A percentile compares a stretch with the other conserved stretches of the same genome.
Evolutionary conservation across 768 basidiomycete species (phyloP).

Genomic region (Amanita muscaria): DNA sequence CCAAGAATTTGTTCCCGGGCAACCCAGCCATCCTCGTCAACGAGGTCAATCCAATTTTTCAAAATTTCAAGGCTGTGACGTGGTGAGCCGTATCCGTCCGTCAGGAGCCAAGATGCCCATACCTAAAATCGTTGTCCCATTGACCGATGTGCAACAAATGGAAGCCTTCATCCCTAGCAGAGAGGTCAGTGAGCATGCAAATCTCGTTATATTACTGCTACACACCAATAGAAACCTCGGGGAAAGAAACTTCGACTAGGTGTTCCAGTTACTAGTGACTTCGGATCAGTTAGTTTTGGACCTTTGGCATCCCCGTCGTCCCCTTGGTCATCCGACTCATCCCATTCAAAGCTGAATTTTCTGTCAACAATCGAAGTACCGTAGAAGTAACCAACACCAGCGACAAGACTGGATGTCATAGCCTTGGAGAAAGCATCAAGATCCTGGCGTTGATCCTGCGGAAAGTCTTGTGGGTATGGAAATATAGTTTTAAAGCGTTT

Average conservation of each 20-base stretch:
- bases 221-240: conserved; percentile 90
- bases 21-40: conserved; percentile 94
- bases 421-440: conserved; percentile 75
- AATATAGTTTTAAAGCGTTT: conserved; percentile 63
- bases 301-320: conserved; percentile 36
- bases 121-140: conserved; percentile 82
- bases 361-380: conserved; percentile 82
- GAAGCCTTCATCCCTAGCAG: conserved; percentile 89
- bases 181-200: conserved; percentile 9
- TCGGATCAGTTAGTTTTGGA: conserved; percentile 66
- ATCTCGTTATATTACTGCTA: not conserved
- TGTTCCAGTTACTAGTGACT: conserved; percentile 78
- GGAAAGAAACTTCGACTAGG: conserved; percentile 97
- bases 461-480: conserved; percentile 53
- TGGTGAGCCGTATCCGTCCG: not conserved
- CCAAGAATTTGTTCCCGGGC: conserved; percentile 94
- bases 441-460: conserved; percentile 34
- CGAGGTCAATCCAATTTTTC: conserved; percentile 80
- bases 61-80: conserved; percentile 71
- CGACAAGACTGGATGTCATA: conserved; percentile 85
- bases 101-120: not conserved
- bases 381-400: conserved; percentile 93
- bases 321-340: conserved; percentile 50
- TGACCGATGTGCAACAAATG: conserved; percentile 86
- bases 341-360: conserved; percentile 86